These are phyloP conservation scores for Trichophyton equinum DNA, from an alignment of 2,329 filamentous ascomycete species.

Conservation along the genomic window DNA sequence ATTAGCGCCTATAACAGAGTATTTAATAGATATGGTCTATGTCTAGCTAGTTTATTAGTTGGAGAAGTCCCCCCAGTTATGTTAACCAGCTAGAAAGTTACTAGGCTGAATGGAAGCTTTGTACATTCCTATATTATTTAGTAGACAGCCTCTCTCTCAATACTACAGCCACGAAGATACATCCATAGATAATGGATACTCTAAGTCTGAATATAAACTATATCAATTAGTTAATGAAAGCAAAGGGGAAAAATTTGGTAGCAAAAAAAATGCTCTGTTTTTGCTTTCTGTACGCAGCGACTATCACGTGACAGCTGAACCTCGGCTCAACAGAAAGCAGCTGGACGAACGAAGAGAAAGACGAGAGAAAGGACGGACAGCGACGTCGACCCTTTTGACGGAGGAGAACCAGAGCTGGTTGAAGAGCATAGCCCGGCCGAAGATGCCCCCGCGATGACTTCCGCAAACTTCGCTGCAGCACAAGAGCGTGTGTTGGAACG, in stretches of 20 bases:
- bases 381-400: background rate
- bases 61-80: no score
- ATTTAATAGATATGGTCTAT: background rate
- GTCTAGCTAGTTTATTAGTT: background rate
- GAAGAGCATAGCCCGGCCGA: slow-evolving; percentile 6
- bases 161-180: background rate
- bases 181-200: background rate
- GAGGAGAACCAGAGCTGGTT: background rate
- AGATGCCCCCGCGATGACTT: slow-evolving; percentile 38
- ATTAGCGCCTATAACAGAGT: background rate
- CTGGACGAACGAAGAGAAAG: background rate
- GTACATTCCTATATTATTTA: background rate
- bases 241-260: background rate
- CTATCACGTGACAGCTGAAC: background rate
- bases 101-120: background rate
- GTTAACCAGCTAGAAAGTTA: no score
- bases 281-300: no score
- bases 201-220: no score
- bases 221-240: no score
- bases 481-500: slow-evolving; percentile 76
- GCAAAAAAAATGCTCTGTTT: no score
- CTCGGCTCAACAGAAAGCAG: background rate
- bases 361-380: background rate
- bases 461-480: slow-evolving; percentile 69
- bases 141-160: background rate